Conservation (phyloP, 2,329 filamentous ascomycete genomes). For the Botryotinia globosa region DNA sequence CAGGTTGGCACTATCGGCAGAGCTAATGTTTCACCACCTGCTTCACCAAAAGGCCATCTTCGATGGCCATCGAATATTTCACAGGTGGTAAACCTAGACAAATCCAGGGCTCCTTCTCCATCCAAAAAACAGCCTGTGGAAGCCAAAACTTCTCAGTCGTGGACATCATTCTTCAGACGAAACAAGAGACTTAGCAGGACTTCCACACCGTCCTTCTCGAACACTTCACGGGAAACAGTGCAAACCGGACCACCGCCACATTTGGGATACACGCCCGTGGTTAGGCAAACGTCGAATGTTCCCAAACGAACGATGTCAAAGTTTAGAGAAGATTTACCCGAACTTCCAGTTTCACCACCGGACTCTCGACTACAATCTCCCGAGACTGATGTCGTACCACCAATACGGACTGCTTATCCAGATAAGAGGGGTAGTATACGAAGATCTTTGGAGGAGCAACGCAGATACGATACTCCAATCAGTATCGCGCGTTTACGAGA, state of each 20-base stretch:
- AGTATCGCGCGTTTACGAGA: conserved; percentile 43
- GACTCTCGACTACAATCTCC: conserved; percentile 79
- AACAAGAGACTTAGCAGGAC: conserved; percentile 51
- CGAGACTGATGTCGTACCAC: conserved; percentile 52
- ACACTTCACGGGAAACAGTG: conserved; percentile 88
- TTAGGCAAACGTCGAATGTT: conserved; percentile 41
- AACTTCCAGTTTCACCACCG: conserved; percentile 80
- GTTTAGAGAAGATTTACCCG: conserved; percentile 88
- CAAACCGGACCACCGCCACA: conserved; percentile 37
- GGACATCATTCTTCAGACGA: conserved; percentile 70
- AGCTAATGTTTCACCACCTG: conserved; percentile 46
- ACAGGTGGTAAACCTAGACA: conserved; percentile 47
- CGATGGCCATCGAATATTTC: conserved; percentile 48
- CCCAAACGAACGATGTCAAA: conserved; percentile 83
- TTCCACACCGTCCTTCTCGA: conserved; percentile 73
- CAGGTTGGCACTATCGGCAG: conserved; percentile 48
- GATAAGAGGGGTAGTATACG: conserved; percentile 29
- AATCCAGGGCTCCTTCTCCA: conserved; percentile 45
- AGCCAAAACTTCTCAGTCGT: conserved; percentile 50
- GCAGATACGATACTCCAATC: conserved; percentile 49
- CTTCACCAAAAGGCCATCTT: conserved; percentile 46
- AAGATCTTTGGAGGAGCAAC: conserved; percentile 38
- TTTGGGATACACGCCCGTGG: conserved; percentile 31
- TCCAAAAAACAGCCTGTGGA: conserved; percentile 49
- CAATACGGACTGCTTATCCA: conserved; percentile 36